Evolutionary conservation across 2,329 filamentous ascomycete genomes (phyloP), one percentile per base, ranked within the genome.

Genomic region (Sporothrix dimorphospora): DNA sequence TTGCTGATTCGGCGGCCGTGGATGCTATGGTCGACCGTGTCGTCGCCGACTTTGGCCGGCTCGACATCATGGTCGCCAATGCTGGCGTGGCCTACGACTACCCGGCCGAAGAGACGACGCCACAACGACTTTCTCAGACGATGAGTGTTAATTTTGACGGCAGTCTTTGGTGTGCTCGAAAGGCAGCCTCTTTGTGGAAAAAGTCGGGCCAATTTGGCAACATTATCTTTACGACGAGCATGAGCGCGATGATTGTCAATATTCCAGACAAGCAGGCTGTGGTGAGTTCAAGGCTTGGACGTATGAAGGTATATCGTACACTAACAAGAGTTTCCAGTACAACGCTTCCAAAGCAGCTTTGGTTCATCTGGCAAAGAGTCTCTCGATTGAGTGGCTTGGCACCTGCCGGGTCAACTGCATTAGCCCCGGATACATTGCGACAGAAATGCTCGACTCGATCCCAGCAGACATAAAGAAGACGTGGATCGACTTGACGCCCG

Each of bases 51-150:
- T 91, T 94, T 81, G 90, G 90, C 72, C 88, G 91, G 1, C 86
- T 94, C 4, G 92, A 94, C 77, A 84, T 94, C 75, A 93, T 95
- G 77, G 88, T 94, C 55, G 92, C 92, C 76, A 95, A 95, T 78
- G 90, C 91, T 11, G 92, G 92, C 79, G 27, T 65, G 30, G 45
- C 16, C 16, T 47, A 27, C 8, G 21, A n/a, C 14, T 57, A 57
- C 24, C 53, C 53, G 9, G 53, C 53, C 24, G 53, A 57, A 57
- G 12, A 30, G 8, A 57, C 53, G 1, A 57, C 53, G 24, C 53
- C 53, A 5, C 24, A 57, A 4, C 53, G 53, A 3, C 53, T 57
- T 5, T 12, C 53, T 6, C 53, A 57, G 21, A 57, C 53, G 16
- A 57, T 57, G 53, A 30, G 53, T 30, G 27, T 57, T 24, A 57